Evolutionary conservation across 1,139 yeast genomes (phyloP).

Genomic region (Taphrina deformans): DNA sequence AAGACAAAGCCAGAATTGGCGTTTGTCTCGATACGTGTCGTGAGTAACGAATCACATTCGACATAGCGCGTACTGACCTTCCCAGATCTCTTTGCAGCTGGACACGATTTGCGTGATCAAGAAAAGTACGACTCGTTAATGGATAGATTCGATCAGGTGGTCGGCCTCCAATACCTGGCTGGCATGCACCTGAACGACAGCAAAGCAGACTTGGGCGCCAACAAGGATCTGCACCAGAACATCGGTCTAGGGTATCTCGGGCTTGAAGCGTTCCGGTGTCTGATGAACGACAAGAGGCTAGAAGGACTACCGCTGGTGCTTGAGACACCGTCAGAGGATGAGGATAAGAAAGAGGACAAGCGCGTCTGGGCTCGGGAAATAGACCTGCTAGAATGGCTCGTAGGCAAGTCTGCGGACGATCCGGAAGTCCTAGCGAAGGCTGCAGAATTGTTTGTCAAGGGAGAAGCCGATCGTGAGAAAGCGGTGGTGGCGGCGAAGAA

Average conservation of each 20-base stretch:
- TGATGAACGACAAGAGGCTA: constrained; percentile 68
- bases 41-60: no score
- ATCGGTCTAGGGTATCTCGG: constrained; percentile 89
- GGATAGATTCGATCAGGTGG: constrained; percentile 65
- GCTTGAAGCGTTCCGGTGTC: constrained; percentile 71
- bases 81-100: constrained; percentile 57
- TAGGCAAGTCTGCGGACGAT: constrained; percentile 57
- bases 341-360: constrained; percentile 52
- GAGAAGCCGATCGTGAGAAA: constrained; percentile 31
- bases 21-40: constrained; percentile 55
- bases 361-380: constrained; percentile 79
- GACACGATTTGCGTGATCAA: constrained; percentile 74
- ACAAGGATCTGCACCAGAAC: constrained; percentile 86
- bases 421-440: constrained; percentile 55
- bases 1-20: constrained; percentile 78
- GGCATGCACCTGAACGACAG: constrained; percentile 92
- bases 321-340: constrained; percentile 73
- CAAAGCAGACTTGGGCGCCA: constrained; percentile 87
- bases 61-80: neutral
- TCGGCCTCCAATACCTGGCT: constrained; percentile 72
- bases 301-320: constrained; percentile 74
- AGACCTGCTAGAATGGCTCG: constrained; percentile 67
- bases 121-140: constrained; percentile 65
- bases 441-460: constrained; percentile 47
- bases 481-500: constrained; percentile 27